Conservation (phyloP, 2,329 filamentous ascomycete species). For the Orbilia brochopaga region DNA sequence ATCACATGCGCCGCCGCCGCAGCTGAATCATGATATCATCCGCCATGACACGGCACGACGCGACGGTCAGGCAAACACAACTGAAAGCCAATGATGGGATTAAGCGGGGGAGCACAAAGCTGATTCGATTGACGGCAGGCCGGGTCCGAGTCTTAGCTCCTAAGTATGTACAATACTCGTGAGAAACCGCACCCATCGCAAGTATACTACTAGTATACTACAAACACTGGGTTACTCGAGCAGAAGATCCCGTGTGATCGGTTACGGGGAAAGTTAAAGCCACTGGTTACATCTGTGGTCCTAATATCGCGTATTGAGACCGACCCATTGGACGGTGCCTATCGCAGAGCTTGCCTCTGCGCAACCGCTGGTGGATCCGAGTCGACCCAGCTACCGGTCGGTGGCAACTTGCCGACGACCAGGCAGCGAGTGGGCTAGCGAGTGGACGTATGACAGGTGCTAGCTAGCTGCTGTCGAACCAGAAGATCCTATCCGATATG, state of each 20-base stretch:
- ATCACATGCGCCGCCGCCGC: neutral
- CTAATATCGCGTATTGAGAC: constrained; percentile 47
- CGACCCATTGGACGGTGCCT: constrained; percentile 35
- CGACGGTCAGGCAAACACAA: constrained; percentile 1
- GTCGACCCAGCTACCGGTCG: no score
- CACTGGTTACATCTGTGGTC: constrained; percentile 10
- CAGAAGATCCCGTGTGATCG: constrained; percentile 40
- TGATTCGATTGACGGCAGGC: neutral
- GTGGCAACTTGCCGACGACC: constrained; percentile 29
- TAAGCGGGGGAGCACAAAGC: constrained; percentile 1
- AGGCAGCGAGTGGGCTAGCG: constrained; percentile 25
- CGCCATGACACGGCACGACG: constrained; percentile 2
- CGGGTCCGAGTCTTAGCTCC: neutral
- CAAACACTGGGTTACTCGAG: no score
- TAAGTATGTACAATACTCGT: no score
- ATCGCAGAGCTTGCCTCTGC: constrained; percentile 15
- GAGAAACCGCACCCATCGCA: no score
- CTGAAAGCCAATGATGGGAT: neutral
- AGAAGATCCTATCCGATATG: constrained; percentile 7
- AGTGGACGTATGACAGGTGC: neutral
- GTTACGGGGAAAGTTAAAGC: constrained; percentile 25
- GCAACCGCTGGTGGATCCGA: constrained; percentile 27
- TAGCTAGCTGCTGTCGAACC: neutral
- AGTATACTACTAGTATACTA: no score
- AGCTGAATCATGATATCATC: neutral